Evolutionary conservation across 345 rosid genomes (phyloP).

Genomic region (Hibiscus mutabilis): DNA sequence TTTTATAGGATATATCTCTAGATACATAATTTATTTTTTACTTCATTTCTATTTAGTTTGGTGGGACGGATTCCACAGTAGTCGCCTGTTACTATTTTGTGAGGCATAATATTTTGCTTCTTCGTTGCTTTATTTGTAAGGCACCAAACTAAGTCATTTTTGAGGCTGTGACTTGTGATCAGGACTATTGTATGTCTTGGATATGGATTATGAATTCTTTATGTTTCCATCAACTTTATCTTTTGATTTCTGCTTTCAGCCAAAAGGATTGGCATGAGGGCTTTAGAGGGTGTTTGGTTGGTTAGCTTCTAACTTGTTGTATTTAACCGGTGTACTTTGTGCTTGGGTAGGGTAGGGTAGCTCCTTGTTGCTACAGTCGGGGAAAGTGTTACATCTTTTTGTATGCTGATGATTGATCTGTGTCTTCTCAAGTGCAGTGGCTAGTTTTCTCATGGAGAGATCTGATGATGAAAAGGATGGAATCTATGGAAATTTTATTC

Average conservation of each 20-base stretch:
- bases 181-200: background rate
- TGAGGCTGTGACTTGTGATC: background rate
- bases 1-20: background rate
- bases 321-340: background rate
- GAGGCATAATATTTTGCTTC: background rate
- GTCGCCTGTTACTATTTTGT: background rate
- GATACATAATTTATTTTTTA: background rate
- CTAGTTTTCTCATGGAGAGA: conserved; percentile 43
- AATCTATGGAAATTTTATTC: conserved; percentile 24
- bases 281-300: background rate
- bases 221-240: background rate
- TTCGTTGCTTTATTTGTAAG: background rate
- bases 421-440: conserved; percentile 21
- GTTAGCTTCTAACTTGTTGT: background rate
- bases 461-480: conserved; percentile 53
- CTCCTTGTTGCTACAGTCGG: background rate
- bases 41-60: background rate
- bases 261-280: background rate
- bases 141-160: background rate
- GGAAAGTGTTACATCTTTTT: background rate
- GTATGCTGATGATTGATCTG: background rate
- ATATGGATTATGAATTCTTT: background rate
- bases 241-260: background rate
- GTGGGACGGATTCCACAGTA: background rate
- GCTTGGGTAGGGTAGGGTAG: background rate